These are phyloP conservation scores for Fusarium sterilihyphosum DNA, from an alignment of 2,329 filamentous ascomycete genomes.

Conservation along the genomic window DNA sequence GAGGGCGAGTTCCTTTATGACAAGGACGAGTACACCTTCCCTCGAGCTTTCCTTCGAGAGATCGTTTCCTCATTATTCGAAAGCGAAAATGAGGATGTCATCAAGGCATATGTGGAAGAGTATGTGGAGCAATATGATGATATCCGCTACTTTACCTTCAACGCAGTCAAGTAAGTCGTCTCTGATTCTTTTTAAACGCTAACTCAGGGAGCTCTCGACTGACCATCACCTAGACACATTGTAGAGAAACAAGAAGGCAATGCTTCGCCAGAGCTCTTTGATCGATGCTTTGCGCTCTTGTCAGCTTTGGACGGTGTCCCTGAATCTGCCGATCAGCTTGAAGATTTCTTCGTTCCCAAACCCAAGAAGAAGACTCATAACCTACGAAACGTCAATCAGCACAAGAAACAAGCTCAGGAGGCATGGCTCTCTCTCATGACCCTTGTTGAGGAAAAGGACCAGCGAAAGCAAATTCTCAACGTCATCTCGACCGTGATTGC, in stretches of 20 bases:
- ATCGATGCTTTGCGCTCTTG: constrained; percentile 70
- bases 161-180: constrained; percentile 72
- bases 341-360: constrained; percentile 72
- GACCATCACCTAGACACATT: constrained; percentile 35
- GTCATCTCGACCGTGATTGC: constrained; percentile 81
- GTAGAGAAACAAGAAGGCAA: constrained; percentile 39
- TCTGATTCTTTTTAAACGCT: constrained; percentile 9
- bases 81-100: constrained; percentile 66
- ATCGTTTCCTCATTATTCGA: constrained; percentile 72
- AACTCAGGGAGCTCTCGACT: background rate
- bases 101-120: constrained; percentile 78
- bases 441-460: constrained; percentile 71
- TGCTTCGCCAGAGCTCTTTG: constrained; percentile 52
- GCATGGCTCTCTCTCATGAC: constrained; percentile 85
- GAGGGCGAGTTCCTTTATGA: constrained; percentile 72
- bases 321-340: constrained; percentile 70
- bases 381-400: constrained; percentile 71
- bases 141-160: constrained; percentile 83
- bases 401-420: constrained; percentile 84
- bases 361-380: constrained; percentile 75
- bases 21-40: constrained; percentile 74
- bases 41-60: constrained; percentile 70
- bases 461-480: constrained; percentile 81
- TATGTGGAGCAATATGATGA: constrained; percentile 86
- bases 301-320: constrained; percentile 77